Base-by-base conservation (phyloP, 179 eudicot species). In the Corrigiola litoralis region DNA sequence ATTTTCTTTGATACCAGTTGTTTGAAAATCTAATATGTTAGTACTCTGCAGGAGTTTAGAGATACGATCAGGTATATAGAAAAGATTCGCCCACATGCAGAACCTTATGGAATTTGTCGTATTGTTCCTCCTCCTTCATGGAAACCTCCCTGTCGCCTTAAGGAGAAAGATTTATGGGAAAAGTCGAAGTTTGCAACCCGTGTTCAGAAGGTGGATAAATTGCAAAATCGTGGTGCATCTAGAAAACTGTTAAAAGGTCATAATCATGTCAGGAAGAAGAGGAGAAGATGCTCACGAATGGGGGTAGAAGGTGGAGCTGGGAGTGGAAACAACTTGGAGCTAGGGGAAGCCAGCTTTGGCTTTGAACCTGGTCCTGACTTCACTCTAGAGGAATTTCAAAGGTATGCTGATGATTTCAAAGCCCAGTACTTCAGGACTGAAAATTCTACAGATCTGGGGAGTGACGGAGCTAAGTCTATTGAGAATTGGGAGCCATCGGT, bases 341-440 rank as follows among this genome's bases (percentile, higher is more conserved):
- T 56, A 36, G 77, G 65, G 59, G 90, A 76, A 70, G 56, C 67
- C 44, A 85, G 67, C 37, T 95, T 91, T 68, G 99, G 99, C 40
- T 95, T 95, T 75, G 97, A 91, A 72, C 92, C 96, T 64, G 99
- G 99, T 70, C 97, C 96, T 47, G 92, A 85, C 60, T 86, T 86
- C 77, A 88, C 99, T 69, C 75, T 95, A n/a, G 88, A 84, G 64
- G 81, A 81, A 34, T 91, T 88, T 77, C 82, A 95, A 72, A 87
- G 81, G 69, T 95, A 83, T 69, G 96, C 97, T 20, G 80, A 91
- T 72, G 85, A 82, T 81, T 95, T 95, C 69, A 91, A 83, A 82
- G 67, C 68, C 64, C 89, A 95, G 67, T 95, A 88, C 75, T 91
- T 91, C 49, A 80, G 96, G 45, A 67, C 55, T 34, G 81, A 67